phyloP scores from a whole-genome alignment of 306 rosid genomes.

The Alnus rubra region DNA sequence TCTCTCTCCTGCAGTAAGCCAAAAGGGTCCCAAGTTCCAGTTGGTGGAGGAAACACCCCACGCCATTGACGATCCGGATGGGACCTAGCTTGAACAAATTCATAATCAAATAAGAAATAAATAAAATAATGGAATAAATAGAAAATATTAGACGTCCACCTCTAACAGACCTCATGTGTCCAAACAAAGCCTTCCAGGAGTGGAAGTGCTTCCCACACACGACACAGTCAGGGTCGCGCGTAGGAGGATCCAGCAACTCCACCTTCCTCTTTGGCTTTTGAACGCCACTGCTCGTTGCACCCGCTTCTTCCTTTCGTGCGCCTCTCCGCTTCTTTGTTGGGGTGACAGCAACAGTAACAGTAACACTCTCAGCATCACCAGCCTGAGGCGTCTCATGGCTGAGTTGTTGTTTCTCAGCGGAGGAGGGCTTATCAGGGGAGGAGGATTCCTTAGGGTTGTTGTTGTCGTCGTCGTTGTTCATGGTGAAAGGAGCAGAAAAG shows the following conservation, averaged over 20 bases:
- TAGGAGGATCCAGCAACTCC: slow-evolving; percentile 5
- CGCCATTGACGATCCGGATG: slow-evolving; percentile 35
- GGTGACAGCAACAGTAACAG: background rate
- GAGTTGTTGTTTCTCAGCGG: background rate
- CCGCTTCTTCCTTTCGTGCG: background rate
- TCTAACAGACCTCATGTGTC: slow-evolving; percentile 24
- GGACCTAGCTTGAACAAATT: background rate
- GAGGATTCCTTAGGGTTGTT: background rate
- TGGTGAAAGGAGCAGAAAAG: no score
- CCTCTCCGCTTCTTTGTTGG: background rate
- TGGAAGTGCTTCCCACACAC: slow-evolving; percentile 23
- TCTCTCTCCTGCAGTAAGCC: background rate
- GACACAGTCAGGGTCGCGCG: background rate
- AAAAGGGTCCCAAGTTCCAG: slow-evolving; percentile 5
- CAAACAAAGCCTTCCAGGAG: slow-evolving; percentile 40
- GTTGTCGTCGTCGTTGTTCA: background rate
- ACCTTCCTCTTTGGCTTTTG: slow-evolving; percentile 17
- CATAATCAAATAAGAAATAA: no score
- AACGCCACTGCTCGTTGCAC: background rate
- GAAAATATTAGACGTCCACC: no score
- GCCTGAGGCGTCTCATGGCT: background rate
- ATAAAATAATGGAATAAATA: no score
- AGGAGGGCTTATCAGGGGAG: background rate
- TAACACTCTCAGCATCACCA: background rate
- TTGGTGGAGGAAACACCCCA: slow-evolving; percentile 32